A percentile compares a stretch with the other conserved stretches of the same genome.
Evolutionary conservation across 768 basidiomycete species (phyloP).

Genomic region (Botryobasidium botryosum): DNA sequence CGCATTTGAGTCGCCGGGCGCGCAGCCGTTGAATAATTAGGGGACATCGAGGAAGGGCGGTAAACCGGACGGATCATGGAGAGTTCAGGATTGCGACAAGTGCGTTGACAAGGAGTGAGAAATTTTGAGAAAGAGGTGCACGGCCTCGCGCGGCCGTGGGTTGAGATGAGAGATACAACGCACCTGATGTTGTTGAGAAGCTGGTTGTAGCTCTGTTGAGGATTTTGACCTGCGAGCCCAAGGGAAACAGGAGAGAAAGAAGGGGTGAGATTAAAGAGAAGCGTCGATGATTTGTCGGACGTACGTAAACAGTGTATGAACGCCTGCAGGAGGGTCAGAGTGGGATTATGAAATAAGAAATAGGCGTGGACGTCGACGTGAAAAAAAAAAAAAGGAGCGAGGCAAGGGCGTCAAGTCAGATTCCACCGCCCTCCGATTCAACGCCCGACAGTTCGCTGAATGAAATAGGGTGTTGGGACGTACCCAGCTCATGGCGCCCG

Average conservation of each 20-base stretch:
- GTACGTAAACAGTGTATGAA: conserved; percentile 17
- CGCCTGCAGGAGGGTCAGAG: conserved; percentile 12
- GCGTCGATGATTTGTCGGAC: no score
- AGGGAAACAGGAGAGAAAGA: conserved; percentile 4
- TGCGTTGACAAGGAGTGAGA: conserved; percentile 12
- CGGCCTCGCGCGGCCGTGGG: neutral
- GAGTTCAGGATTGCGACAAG: conserved; percentile 13
- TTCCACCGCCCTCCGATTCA: no score
- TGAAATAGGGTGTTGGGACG: conserved; percentile 6
- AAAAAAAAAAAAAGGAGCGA: neutral
- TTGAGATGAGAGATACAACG: neutral
- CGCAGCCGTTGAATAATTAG: no score
- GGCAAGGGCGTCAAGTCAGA: neutral
- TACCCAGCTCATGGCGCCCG: conserved; percentile 30
- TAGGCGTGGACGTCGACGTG: neutral
- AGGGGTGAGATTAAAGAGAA: neutral
- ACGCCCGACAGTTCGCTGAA: no score
- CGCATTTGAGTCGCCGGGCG: no score
- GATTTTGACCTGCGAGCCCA: conserved; percentile 21
- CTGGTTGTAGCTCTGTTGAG: conserved; percentile 20
- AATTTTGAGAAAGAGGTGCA: neutral
- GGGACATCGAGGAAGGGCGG: no score
- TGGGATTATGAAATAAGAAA: neutral
- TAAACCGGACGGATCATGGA: conserved; percentile 16
- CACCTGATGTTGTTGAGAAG: conserved; percentile 12